Base-by-base conservation (phyloP, 2,329 filamentous ascomycete genomes). In the Graphilbum sp. region DNA sequence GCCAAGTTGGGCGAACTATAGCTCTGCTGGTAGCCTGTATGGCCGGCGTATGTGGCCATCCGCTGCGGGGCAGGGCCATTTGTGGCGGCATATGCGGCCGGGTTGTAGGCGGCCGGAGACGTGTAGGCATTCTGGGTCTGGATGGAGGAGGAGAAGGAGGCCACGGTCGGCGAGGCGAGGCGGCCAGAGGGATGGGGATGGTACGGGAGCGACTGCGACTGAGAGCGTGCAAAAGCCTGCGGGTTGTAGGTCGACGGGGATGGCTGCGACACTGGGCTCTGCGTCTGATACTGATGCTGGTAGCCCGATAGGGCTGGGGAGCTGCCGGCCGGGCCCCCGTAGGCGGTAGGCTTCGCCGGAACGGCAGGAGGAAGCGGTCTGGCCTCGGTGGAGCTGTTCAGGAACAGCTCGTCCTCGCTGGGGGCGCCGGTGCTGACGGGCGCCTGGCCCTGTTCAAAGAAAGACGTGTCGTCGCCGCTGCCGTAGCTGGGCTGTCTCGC, bases 401-500 rank as follows among this genome's bases (percentile, higher is more conserved):
- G 59, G 59, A 79, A 82, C 42, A 79, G 62, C 56, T 83, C 78
- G 48, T 79, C 75, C 12, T 67, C 59, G 44, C 50, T 52, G 46
- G 44, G 49, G 45, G 31, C 53, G 45, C 37, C 36, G 24, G 39
- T 31, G 31, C 32, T 37, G 4, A 30, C 17, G 16, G 42, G 45
- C 11, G 36, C 30, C 24, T 31, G 37, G 27, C 54, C 50, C 37
- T 52, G 53, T 37, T 58, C 52, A 47, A 70, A 64, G 47, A 75
- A 72, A 35, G 62, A 58, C 35, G 66, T 62, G 54, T 88, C 81
- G 54, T 90, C 83, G 46, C 79, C 81, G 47, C 68, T 73, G 54
- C 85, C 77, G 61, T 83, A 86, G 61, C 79, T 88, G 35, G 72
- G 69, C 46, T 73, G 69, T 46, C 80, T 67, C 32, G 52, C 53